These are phyloP conservation scores for Trebouxia sp. DNA, from an alignment of 139 green algal genomes.

Conservation along the genomic window DNA sequence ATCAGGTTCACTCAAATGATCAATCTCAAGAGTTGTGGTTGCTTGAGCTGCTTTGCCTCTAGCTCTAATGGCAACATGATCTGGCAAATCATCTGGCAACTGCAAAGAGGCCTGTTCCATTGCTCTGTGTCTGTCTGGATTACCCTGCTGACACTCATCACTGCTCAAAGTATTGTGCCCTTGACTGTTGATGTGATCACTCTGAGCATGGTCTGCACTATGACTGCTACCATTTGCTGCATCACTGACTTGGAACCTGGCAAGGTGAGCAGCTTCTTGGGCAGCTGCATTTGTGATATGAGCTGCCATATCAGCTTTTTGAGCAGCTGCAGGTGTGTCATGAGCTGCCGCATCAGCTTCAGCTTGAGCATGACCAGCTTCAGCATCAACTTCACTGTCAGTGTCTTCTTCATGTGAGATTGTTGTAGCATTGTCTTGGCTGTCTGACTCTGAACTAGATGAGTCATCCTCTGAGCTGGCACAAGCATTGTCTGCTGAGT, in stretches of 20 bases:
- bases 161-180: no score
- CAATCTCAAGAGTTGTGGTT: not conserved
- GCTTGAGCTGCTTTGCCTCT: no score
- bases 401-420: not conserved
- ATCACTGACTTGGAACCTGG: not conserved
- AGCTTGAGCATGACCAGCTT: not conserved
- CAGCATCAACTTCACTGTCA: not conserved
- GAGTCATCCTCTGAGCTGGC: not conserved
- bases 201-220: not conserved
- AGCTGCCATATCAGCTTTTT: not conserved
- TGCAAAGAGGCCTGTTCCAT: no score
- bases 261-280: not conserved
- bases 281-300: not conserved
- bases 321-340: not conserved
- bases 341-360: not conserved
- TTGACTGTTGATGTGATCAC: no score
- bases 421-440: not conserved
- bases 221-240: not conserved
- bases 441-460: not conserved
- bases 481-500: conserved; percentile 6
- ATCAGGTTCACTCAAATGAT: not conserved
- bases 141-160: not conserved
- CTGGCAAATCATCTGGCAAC: not conserved
- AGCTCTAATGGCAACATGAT: not conserved
- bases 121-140: not conserved